phyloP scores from a whole-genome alignment of 2,329 filamentous ascomycete genomes.

The Podosphaera xanthii region DNA sequence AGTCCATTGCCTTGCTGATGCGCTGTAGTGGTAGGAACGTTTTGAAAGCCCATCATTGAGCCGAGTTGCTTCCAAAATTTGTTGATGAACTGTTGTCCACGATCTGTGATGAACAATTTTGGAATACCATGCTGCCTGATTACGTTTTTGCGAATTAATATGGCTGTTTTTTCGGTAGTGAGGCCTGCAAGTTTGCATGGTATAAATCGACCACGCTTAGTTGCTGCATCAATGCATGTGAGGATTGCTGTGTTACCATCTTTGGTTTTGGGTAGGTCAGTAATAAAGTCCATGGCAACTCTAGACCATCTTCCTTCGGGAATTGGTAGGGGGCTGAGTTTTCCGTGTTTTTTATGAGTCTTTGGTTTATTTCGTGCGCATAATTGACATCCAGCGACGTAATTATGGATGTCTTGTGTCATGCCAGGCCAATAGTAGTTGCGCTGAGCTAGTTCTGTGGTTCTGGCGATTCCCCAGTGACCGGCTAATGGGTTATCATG shows the following conservation, averaged over 20 bases:
- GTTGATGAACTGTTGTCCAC: not conserved
- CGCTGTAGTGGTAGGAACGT: not conserved
- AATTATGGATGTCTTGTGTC: not conserved
- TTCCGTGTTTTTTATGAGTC: not conserved
- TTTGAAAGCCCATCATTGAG: not conserved
- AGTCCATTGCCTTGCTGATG: not conserved
- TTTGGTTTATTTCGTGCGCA: not conserved
- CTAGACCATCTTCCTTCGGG: not conserved
- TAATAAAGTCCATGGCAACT: not conserved
- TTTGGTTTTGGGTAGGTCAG: not conserved
- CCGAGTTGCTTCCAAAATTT: not conserved
- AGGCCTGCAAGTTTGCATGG: not conserved
- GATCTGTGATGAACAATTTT: slow-evolving; percentile 1
- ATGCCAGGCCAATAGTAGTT: not conserved
- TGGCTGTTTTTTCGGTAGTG: not conserved
- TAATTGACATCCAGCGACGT: not conserved
- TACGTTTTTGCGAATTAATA: not conserved
- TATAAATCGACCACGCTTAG: not conserved
- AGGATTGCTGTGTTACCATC: not conserved
- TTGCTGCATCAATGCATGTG: slow-evolving; percentile 1
- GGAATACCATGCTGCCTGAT: not conserved
- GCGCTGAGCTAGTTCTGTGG: not conserved
- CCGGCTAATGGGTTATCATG: not conserved
- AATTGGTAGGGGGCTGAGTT: not conserved
- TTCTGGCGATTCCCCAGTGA: not conserved